Percentiles rank a stretch among this genome's conserved stretches.
Conservation (phyloP, 75 land plant species). For the Picea sitchensis region DNA sequence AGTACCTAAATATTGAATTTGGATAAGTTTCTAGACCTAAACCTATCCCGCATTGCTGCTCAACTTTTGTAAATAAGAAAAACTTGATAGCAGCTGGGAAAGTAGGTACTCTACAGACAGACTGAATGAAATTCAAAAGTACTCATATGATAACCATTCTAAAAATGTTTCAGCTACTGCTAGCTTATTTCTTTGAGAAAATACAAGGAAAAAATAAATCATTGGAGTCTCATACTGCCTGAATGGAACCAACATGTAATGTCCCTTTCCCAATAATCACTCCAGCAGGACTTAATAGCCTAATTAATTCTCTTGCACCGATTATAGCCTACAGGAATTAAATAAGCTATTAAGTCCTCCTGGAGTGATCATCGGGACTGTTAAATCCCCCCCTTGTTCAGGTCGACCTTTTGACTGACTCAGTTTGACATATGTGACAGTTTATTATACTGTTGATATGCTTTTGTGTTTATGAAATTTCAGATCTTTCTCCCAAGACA, state of each 20-base stretch:
- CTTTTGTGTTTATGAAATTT: too few relatives aligned
- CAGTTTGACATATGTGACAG: too few relatives aligned
- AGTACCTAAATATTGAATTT: background rate
- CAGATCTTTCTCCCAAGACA: too few relatives aligned
- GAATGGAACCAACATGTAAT: background rate
- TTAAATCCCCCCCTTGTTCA: too few relatives aligned
- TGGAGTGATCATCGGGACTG: too few relatives aligned
- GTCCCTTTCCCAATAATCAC: too few relatives aligned
- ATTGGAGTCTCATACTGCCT: background rate
- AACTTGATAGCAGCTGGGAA: background rate
- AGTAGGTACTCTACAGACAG: background rate
- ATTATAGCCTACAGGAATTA: too few relatives aligned
- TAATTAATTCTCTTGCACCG: too few relatives aligned
- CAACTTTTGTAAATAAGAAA: background rate
- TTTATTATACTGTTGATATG: too few relatives aligned
- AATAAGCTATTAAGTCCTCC: too few relatives aligned
- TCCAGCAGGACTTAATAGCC: too few relatives aligned
- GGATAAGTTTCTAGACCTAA: background rate
- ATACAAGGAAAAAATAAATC: background rate
- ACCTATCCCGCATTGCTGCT: background rate
- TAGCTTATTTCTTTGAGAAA: background rate
- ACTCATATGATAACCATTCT: background rate
- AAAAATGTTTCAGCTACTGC: background rate
- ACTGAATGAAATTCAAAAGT: background rate
- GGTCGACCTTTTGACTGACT: too few relatives aligned